Conservation (phyloP, 768 basidiomycete species). For the Leucocoprinus leucothites region DNA sequence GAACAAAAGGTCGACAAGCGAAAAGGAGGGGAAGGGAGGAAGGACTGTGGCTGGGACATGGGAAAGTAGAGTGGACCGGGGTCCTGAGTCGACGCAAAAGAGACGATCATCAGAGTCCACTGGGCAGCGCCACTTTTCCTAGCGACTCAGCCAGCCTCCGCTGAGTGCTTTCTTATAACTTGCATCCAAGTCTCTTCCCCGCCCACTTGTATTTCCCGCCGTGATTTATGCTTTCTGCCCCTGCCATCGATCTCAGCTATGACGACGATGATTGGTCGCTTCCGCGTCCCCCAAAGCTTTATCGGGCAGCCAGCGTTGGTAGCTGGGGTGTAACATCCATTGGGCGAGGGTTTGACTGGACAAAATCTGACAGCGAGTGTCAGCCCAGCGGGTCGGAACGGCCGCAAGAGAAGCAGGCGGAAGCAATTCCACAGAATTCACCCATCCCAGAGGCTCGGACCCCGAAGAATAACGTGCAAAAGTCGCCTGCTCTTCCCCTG, state of each 20-base stretch:
- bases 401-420: conserved; percentile 15
- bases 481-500: conserved; percentile 13
- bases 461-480: conserved; percentile 30
- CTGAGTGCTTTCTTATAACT: not conserved
- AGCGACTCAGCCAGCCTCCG: not conserved
- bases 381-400: conserved; percentile 9
- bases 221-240: conserved; percentile 55
- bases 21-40: not conserved
- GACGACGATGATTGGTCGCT: conserved; percentile 38
- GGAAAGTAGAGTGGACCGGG: conserved; percentile 9
- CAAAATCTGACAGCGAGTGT: conserved; percentile 28
- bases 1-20: not conserved
- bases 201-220: conserved; percentile 11
- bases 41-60: not conserved
- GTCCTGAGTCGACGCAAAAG: conserved; percentile 1
- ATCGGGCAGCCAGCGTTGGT: conserved; percentile 64
- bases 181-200: not conserved
- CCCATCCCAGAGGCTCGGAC: conserved; percentile 23
- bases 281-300: conserved; percentile 47
- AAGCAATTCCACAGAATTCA: conserved; percentile 11
- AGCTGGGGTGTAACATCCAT: conserved; percentile 88
- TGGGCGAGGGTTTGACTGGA: conserved; percentile 81
- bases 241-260: conserved; percentile 58
- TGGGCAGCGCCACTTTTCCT: conserved; percentile 2
- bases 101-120: not conserved